Evolutionary conservation across 2,329 filamentous ascomycete genomes (phyloP).

Genomic region (Blastomyces gilchristii): DNA sequence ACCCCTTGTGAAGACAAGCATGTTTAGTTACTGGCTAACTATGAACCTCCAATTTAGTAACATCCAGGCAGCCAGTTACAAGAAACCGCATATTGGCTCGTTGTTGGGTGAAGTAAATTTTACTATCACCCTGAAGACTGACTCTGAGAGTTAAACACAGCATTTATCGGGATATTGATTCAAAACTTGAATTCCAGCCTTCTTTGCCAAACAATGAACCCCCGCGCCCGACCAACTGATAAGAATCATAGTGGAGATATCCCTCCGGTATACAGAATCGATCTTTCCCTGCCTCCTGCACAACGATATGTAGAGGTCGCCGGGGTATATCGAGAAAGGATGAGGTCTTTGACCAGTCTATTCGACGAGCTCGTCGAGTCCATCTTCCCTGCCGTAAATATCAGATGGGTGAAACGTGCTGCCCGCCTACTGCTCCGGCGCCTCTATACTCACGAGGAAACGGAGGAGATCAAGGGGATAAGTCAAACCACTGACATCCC

Average conservation of each 20-base stretch:
- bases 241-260: slow-evolving; percentile 10
- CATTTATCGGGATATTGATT: background rate
- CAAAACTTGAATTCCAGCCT: background rate
- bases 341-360: slow-evolving; percentile 37
- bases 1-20: no score
- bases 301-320: slow-evolving; percentile 44
- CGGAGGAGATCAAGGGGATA: slow-evolving; percentile 51
- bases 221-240: no score
- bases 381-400: slow-evolving; percentile 21
- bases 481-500: slow-evolving; percentile 41
- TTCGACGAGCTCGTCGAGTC: slow-evolving; percentile 43
- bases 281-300: slow-evolving; percentile 45
- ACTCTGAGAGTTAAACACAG: background rate
- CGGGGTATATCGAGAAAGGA: slow-evolving; percentile 34
- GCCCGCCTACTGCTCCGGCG: slow-evolving; percentile 41
- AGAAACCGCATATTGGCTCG: no score
- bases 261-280: slow-evolving; percentile 39
- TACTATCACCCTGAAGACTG: background rate
- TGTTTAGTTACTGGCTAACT: no score
- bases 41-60: no score
- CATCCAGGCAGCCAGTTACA: no score
- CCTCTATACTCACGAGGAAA: slow-evolving; percentile 48
- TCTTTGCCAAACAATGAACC: background rate
- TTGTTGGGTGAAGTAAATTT: no score
- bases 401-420: slow-evolving; percentile 26